Evolutionary conservation across 768 basidiomycete genomes (phyloP), one percentile per base, ranked within the genome.

Genomic region (Pholiota molesta): DNA sequence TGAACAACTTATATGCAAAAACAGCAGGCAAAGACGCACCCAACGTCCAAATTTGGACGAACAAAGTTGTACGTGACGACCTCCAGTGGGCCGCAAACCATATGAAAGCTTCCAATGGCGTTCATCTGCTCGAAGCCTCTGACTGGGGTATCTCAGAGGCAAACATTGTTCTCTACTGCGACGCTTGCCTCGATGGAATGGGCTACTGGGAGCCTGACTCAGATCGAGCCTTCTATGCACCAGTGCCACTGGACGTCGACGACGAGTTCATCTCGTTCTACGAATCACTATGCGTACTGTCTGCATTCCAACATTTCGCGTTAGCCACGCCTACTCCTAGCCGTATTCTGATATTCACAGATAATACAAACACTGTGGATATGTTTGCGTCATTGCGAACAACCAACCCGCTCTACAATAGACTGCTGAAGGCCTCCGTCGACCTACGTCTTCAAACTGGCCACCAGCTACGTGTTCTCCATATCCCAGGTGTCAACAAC

Each of bases 1-100:
- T 83, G 0, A 73, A 59, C 14, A 61, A 66, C 0, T 2, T 81
- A 0, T 83, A 82, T 60, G 56, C 62, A 0, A 80, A 81, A 56
- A 76, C 75, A 0, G 28, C 61, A 0, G 78, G 78, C 0, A 77
- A 74, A n/a, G 13, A 37, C 0, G 31, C 59, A 9, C 35, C 62
- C 0, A 19, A 56, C 29, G 0, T 9, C 10, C 23, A n/a, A 0
- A 52, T 81, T 1, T 73, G 62, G 31, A 49, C 79, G 35, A 81
- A 77, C 56, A 62, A 58, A 0, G 40, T 52, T 0, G 61, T 81
- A 23, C 35, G 58, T 0, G 37, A 54, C 0, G 77, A 81, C 19
- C 59, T 79, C 5, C 0, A 0, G 0, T 84, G 82, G 81, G 65
- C 78, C 0, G 52, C 52, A 0, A 28, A 68, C 7, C 72, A 74